A percentile compares a stretch with the other conserved stretches of the same genome.
phyloP scores from a whole-genome alignment of 352 stramenopile genomes.

The Peronosclerospora sorghi region DNA sequence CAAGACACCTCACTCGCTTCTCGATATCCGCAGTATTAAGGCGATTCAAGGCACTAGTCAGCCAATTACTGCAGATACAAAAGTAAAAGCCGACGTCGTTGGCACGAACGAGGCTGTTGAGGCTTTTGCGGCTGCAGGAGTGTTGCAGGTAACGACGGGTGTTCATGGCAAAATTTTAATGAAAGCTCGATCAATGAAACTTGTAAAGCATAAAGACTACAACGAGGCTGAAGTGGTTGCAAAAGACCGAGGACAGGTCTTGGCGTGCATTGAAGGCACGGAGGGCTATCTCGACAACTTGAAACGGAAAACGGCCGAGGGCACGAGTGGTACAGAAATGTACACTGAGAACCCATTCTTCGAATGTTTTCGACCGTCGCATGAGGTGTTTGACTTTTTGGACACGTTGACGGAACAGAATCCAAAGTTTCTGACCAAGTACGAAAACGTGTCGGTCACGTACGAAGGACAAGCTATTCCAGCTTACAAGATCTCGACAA shows the following conservation, averaged over 20 bases:
- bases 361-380: conserved; percentile 52
- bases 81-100: conserved; percentile 19
- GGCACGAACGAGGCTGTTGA: conserved; percentile 19
- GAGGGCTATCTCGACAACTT: conserved; percentile 36
- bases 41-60: conserved; percentile 2
- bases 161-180: conserved; percentile 14
- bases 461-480: conserved; percentile 43
- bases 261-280: conserved; percentile 31
- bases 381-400: conserved; percentile 57
- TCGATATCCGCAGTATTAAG: conserved; percentile 28
- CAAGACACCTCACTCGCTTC: conserved; percentile 1
- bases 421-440: conserved; percentile 37
- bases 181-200: conserved; percentile 13
- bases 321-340: conserved; percentile 1
- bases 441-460: conserved; percentile 36
- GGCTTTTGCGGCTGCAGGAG: conserved; percentile 11
- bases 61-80: conserved; percentile 9
- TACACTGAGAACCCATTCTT: conserved; percentile 55
- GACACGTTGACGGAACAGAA: conserved; percentile 35
- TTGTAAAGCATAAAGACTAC: conserved; percentile 20
- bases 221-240: conserved; percentile 20
- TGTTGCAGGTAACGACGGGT: conserved; percentile 9
- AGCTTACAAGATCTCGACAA: conserved; percentile 51
- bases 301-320: conserved; percentile 3
- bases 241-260: conserved; percentile 34